Conservation (phyloP, 768 basidiomycete genomes). For the Suillus discolor region DNA sequence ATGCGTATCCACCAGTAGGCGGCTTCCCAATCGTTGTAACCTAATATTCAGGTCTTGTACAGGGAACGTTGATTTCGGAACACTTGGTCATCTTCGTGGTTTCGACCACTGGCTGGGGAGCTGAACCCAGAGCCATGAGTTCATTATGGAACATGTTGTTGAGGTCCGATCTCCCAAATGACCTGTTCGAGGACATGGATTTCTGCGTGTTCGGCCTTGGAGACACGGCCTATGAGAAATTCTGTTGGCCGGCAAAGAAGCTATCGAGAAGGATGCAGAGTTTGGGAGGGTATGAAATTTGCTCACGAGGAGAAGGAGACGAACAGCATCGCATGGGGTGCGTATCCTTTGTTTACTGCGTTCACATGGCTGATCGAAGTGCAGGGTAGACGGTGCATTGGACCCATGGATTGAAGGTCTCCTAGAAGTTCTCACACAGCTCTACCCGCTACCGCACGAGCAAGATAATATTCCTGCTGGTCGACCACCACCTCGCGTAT, state of each 20-base stretch:
- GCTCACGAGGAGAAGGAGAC: conserved; percentile 77
- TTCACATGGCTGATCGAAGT: conserved; percentile 9
- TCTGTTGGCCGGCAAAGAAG: conserved; percentile 91
- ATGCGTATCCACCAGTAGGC: conserved; percentile 33
- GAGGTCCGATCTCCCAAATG: conserved; percentile 71
- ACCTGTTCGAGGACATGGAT: conserved; percentile 76
- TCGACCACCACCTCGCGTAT: conserved; percentile 34
- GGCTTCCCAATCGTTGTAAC: not conserved
- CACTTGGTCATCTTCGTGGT: conserved; percentile 73
- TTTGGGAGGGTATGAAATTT: conserved; percentile 72
- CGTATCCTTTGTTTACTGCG: conserved; percentile 17
- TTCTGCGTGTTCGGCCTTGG: conserved; percentile 84
- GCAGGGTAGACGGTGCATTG: conserved; percentile 72
- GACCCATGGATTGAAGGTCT: conserved; percentile 68
- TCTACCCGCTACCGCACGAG: conserved; percentile 45
- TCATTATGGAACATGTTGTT: conserved; percentile 77
- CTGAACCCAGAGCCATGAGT: conserved; percentile 79
- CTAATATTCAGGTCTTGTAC: not conserved
- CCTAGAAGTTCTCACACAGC: conserved; percentile 43
- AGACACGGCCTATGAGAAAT: conserved; percentile 85
- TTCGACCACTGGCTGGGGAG: conserved; percentile 52
- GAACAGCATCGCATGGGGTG: conserved; percentile 85
- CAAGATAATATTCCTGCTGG: conserved; percentile 2
- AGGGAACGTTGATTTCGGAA: conserved; percentile 73
- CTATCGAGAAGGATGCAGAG: conserved; percentile 50